Conservation (phyloP, 208 protist genomes). For the Trypanosoma boissoni region DNA sequence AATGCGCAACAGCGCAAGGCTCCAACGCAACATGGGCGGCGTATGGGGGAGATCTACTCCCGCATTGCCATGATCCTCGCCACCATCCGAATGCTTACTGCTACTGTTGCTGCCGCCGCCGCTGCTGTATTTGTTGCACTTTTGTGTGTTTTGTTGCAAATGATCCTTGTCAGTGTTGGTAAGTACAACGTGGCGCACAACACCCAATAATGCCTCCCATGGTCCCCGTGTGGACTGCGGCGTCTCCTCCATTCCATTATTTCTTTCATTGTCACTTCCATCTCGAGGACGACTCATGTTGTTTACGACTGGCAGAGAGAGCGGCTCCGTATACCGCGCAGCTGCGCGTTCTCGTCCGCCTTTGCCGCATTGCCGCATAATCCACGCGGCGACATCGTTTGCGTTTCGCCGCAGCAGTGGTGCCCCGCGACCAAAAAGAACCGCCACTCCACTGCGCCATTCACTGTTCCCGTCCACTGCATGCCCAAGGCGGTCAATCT, state of each 20-base stretch:
- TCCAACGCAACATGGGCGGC: not conserved
- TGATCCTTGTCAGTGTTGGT: not conserved
- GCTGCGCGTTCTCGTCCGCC: not conserved
- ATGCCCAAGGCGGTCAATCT: too few species aligned
- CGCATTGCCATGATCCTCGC: too few species aligned
- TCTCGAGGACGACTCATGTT: not conserved
- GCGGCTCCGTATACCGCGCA: not conserved
- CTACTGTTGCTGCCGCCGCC: not conserved
- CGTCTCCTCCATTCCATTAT: not conserved
- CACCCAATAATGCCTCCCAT: slow-evolving; percentile 15
- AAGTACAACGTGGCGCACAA: slow-evolving; percentile 13
- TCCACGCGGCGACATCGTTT: slow-evolving; percentile 23
- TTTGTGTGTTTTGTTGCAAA: too few species aligned
- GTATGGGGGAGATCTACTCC: not conserved
- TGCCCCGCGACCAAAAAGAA: slow-evolving; percentile 16
- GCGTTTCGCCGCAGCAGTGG: slow-evolving; percentile 17
- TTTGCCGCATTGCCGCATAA: slow-evolving; percentile 10
- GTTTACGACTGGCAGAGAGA: not conserved
- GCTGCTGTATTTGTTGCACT: not conserved
- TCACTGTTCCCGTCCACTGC: too few species aligned
- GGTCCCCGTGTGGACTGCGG: not conserved
- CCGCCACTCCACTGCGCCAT: slow-evolving; percentile 8
- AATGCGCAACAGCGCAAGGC: slow-evolving; percentile 18
- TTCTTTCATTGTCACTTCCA: not conserved
- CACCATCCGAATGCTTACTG: too few species aligned